Percentiles rank a stretch among this genome's conserved stretches.
phyloP scores from a whole-genome alignment of 805 yeast species.

The Wickerhamomyces hampshirensis region DNA sequence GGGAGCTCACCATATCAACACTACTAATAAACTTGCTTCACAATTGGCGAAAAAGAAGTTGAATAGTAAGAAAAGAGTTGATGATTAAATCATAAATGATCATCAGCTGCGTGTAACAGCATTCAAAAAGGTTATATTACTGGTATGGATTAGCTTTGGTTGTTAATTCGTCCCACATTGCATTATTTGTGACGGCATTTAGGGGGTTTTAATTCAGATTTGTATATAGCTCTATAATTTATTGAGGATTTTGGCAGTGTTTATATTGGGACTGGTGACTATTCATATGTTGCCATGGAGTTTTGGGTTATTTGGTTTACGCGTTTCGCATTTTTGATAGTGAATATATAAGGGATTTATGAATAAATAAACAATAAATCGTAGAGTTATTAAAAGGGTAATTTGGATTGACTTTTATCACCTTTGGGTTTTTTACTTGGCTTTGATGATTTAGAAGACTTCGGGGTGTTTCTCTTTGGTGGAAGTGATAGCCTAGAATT shows the following conservation, averaged over 20 bases:
- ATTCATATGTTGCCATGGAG: too few species aligned
- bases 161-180: too few species aligned
- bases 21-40: conserved; percentile 16
- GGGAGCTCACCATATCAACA: conserved; percentile 12
- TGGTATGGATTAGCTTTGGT: neutral
- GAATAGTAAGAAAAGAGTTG: neutral
- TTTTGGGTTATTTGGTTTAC: too few species aligned
- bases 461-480: conserved; percentile 1
- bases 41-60: conserved; percentile 13
- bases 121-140: neutral
- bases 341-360: neutral
- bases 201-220: too few species aligned
- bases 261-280: too few species aligned
- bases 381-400: conserved; percentile 16
- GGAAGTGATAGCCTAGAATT: conserved; percentile 3
- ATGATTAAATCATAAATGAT: neutral
- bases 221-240: too few species aligned
- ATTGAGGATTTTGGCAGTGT: too few species aligned
- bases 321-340: too few species aligned
- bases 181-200: too few species aligned
- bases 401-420: conserved; percentile 19
- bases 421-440: neutral
- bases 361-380: too few species aligned
- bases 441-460: neutral
- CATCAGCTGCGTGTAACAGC: neutral